phyloP scores from a whole-genome alignment of 768 basidiomycete species.

The Melanogaster broomeanus region DNA sequence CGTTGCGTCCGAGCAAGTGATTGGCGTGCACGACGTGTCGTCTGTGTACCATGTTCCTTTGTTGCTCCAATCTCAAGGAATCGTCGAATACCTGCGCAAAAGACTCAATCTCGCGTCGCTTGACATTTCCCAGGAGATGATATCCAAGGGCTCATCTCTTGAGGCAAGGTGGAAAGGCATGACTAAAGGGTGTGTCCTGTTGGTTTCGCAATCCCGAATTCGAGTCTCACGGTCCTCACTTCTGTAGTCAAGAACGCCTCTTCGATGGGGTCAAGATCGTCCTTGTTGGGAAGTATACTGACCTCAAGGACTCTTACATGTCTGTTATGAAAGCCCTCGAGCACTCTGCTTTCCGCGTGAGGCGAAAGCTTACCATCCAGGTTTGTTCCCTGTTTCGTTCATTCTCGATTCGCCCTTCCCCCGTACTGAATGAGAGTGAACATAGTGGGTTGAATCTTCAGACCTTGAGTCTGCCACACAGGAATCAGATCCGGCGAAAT shows the following conservation, averaged over 20 bases:
- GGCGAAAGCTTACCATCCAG: constrained; percentile 77
- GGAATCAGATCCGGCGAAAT: constrained; percentile 76
- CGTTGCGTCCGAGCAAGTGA: constrained; percentile 83
- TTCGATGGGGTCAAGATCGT: constrained; percentile 89
- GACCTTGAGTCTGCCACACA: constrained; percentile 85
- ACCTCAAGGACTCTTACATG: constrained; percentile 98
- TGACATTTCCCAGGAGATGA: constrained; percentile 54
- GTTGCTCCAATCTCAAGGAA: constrained; percentile 89
- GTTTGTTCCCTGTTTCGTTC: constrained; percentile 43
- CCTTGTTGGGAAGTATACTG: constrained; percentile 96
- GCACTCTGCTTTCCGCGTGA: constrained; percentile 93
- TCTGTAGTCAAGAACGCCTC: constrained; percentile 82
- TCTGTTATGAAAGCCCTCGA: constrained; percentile 95
- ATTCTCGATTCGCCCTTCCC: background rate
- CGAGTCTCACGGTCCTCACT: constrained; percentile 1
- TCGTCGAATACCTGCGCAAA: constrained; percentile 79
- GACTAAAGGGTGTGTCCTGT: constrained; percentile 65
- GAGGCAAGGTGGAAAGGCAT: constrained; percentile 78
- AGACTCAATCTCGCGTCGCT: constrained; percentile 73
- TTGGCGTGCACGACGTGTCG: constrained; percentile 94
- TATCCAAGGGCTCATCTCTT: constrained; percentile 63
- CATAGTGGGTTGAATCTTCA: constrained; percentile 94
- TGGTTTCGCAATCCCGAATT: background rate
- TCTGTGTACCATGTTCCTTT: constrained; percentile 98
- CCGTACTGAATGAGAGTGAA: constrained; percentile 3